phyloP scores from a whole-genome alignment of 495 filamentous ascomycete species.

The Hypomontagnella monticulosa region DNA sequence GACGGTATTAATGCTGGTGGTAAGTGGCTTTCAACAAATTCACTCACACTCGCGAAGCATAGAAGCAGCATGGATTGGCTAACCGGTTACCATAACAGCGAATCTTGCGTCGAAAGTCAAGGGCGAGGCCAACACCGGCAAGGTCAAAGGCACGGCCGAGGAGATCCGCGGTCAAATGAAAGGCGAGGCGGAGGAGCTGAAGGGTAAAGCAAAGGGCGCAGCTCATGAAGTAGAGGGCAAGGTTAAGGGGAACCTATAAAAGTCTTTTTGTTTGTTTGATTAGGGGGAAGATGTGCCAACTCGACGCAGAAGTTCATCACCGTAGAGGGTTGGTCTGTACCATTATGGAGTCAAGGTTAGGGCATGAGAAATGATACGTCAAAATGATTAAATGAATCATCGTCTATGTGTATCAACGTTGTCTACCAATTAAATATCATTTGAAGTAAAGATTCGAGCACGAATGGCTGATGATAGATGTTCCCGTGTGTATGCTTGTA shows the following conservation, averaged over 20 bases:
- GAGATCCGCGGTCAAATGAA: slow-evolving; percentile 53
- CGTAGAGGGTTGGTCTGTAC: neutral
- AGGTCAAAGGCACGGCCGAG: slow-evolving; percentile 49
- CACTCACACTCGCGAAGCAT: neutral
- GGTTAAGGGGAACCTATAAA: slow-evolving; percentile 42
- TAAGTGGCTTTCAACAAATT: slow-evolving; percentile 46
- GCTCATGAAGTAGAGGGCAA: slow-evolving; percentile 44
- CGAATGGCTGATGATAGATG: no score
- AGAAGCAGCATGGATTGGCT: slow-evolving; percentile 3
- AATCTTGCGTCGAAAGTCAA: slow-evolving; percentile 57
- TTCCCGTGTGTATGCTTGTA: no score
- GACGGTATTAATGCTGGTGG: slow-evolving; percentile 63
- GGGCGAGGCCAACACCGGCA: slow-evolving; percentile 45
- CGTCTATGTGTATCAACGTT: no score
- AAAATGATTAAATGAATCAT: no score
- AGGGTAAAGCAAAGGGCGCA: slow-evolving; percentile 42
- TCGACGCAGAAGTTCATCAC: neutral
- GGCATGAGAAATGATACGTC: no score
- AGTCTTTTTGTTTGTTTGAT: neutral
- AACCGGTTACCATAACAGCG: slow-evolving; percentile 45
- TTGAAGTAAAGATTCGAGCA: no score
- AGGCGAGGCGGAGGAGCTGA: slow-evolving; percentile 47
- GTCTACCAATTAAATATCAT: no score
- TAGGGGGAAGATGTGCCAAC: neutral
- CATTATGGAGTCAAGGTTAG: neutral